Percentiles rank a stretch among this genome's conserved stretches.
Evolutionary conservation across 352 stramenopile species (phyloP).

Genomic region (Pythium chondricola): DNA sequence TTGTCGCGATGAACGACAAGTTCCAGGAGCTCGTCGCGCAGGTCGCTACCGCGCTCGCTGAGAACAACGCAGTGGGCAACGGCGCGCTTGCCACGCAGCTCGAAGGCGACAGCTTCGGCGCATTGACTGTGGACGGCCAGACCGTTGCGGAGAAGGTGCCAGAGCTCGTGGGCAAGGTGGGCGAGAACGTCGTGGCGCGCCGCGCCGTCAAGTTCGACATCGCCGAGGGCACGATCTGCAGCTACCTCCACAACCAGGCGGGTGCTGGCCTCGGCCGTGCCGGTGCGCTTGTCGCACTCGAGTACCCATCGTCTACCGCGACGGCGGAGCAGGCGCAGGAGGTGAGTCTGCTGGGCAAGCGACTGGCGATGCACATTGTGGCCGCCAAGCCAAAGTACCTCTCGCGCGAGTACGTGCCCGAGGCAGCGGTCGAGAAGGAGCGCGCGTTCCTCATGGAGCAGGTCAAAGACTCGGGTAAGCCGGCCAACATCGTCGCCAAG

Average conservation of each 20-base stretch:
- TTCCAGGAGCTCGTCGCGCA: constrained; percentile 77
- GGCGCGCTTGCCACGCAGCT: constrained; percentile 27
- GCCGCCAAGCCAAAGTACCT: constrained; percentile 91
- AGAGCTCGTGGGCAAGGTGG: constrained; percentile 76
- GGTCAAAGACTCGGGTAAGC: constrained; percentile 84
- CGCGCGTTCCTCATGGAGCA: constrained; percentile 87
- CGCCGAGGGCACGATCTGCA: constrained; percentile 65
- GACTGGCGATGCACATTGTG: constrained; percentile 95
- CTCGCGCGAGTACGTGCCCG: constrained; percentile 78
- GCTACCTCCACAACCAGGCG: constrained; percentile 83
- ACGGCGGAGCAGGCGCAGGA: constrained; percentile 40
- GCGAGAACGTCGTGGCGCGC: constrained; percentile 82
- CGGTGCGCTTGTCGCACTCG: constrained; percentile 87
- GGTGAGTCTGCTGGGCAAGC: constrained; percentile 83
- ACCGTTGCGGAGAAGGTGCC: constrained; percentile 67
- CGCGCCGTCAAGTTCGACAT: constrained; percentile 68
- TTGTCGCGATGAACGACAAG: constrained; percentile 90
- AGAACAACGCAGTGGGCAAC: constrained; percentile 12
- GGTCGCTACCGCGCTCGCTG: constrained; percentile 39
- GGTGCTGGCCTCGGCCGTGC: constrained; percentile 61
- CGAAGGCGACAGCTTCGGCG: constrained; percentile 32
- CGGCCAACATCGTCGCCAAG: constrained; percentile 90
- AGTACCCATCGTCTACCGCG: constrained; percentile 49
- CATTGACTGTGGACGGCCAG: constrained; percentile 44
- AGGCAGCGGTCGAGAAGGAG: constrained; percentile 87